These are phyloP conservation scores for Arthrobotrys conoides DNA, from an alignment of 2,329 filamentous ascomycete genomes.

Conservation along the genomic window DNA sequence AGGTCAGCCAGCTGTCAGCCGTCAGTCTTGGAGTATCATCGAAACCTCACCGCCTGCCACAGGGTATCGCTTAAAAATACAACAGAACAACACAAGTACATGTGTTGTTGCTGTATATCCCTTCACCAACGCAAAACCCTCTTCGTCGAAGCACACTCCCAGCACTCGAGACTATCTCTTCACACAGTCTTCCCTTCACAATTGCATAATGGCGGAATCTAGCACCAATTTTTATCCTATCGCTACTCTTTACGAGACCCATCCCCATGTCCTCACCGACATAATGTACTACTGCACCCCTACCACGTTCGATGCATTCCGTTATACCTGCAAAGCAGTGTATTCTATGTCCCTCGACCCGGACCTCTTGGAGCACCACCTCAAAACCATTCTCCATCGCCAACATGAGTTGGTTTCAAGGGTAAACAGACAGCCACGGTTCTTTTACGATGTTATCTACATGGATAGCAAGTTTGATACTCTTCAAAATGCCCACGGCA, in stretches of 20 bases:
- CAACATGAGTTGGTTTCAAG: constrained; percentile 21
- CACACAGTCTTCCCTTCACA: too few relatives aligned
- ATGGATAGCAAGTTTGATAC: constrained; percentile 43
- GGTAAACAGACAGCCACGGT: neutral
- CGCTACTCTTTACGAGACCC: constrained; percentile 21
- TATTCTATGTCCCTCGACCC: constrained; percentile 58
- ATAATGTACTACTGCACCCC: constrained; percentile 49
- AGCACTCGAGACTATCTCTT: too few relatives aligned
- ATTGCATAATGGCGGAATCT: constrained; percentile 2
- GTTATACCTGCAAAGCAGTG: constrained; percentile 53
- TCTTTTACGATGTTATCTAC: neutral
- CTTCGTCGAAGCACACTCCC: too few relatives aligned
- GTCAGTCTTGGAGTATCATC: neutral
- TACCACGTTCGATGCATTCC: constrained; percentile 52
- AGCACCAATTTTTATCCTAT: neutral
- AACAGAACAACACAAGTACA: neutral
- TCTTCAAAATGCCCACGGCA: constrained; percentile 22
- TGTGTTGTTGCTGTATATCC: too few relatives aligned
- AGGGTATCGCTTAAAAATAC: neutral
- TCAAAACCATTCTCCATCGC: constrained; percentile 34
- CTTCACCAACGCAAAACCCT: too few relatives aligned
- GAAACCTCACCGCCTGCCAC: too few relatives aligned
- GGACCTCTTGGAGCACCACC: constrained; percentile 36
- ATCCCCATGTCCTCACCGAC: constrained; percentile 43
- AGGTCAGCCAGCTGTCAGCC: neutral